Conservation (phyloP, 2,329 filamentous ascomycete species). For the Colletotrichum graminicola region DNA sequence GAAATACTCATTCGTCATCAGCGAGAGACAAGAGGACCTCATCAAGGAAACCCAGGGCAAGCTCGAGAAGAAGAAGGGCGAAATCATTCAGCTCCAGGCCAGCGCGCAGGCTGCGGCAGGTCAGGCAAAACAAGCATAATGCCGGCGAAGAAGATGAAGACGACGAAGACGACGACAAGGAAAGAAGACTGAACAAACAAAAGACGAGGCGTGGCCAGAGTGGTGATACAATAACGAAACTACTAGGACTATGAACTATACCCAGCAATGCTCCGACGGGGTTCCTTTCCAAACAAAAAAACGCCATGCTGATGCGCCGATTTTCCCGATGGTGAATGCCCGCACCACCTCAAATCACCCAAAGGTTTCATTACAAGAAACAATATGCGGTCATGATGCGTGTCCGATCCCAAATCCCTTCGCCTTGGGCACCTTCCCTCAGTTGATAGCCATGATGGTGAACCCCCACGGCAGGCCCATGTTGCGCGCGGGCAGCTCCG, state of each 20-base stretch:
- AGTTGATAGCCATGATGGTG: constrained; percentile 54
- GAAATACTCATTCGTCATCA: constrained; percentile 34
- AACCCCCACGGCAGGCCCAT: constrained; percentile 55
- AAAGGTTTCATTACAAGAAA: constrained; percentile 20
- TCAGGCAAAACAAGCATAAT: constrained; percentile 48
- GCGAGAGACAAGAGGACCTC: constrained; percentile 59
- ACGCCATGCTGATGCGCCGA: constrained; percentile 39
- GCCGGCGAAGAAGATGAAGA: neutral
- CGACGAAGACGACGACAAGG: neutral
- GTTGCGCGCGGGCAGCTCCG: constrained; percentile 50
- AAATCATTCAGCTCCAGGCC: constrained; percentile 69
- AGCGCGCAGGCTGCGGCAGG: constrained; percentile 59
- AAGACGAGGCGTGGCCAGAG: constrained; percentile 30
- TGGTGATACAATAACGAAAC: constrained; percentile 39
- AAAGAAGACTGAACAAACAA: neutral
- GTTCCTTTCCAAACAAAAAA: constrained; percentile 7
- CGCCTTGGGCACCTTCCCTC: constrained; percentile 11
- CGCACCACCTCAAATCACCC: neutral
- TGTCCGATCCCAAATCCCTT: constrained; percentile 3
- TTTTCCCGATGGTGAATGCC: constrained; percentile 15
- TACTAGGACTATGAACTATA: constrained; percentile 41
- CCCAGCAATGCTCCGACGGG: constrained; percentile 40
- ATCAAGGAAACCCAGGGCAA: constrained; percentile 69
- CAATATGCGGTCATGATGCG: constrained; percentile 12
- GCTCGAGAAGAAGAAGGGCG: constrained; percentile 69